Percentiles rank a stretch among this genome's conserved stretches.
Conservation (phyloP, 352 stramenopile genomes). For the Aphanomyces euteiches region DNA sequence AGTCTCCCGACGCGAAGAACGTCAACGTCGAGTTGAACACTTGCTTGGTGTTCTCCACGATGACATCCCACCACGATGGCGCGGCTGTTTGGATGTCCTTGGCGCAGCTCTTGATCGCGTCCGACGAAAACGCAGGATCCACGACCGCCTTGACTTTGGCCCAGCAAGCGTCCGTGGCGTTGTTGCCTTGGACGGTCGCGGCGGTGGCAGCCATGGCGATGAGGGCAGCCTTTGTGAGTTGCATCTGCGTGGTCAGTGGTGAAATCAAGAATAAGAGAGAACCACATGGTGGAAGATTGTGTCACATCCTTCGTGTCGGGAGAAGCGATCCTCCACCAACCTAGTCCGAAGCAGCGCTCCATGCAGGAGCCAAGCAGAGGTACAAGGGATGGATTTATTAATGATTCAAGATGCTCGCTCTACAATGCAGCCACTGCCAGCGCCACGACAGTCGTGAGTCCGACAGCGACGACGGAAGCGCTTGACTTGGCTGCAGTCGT, state of each 20-base stretch:
- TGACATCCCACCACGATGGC: background rate
- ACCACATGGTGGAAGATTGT: background rate
- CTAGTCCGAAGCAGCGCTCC: no score
- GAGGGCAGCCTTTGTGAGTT: background rate
- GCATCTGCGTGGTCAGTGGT: background rate
- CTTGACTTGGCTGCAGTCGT: background rate
- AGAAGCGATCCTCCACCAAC: no score
- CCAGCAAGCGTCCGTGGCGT: background rate
- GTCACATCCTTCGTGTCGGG: background rate
- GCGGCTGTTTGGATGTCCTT: background rate
- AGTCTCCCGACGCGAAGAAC: background rate
- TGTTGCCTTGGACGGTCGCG: background rate
- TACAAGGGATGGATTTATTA: no score
- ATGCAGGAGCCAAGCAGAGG: no score
- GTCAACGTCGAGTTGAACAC: background rate
- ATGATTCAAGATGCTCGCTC: background rate
- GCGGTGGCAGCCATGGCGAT: background rate
- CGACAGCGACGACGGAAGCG: background rate
- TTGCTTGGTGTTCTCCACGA: background rate
- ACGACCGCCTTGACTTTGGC: background rate
- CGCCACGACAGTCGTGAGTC: background rate
- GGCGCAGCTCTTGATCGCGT: background rate
- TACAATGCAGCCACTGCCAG: background rate
- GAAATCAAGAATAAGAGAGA: conserved; percentile 3
- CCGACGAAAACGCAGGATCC: background rate